Conservation (phyloP, 495 filamentous ascomycete species). For the Xylaria intraflava region DNA sequence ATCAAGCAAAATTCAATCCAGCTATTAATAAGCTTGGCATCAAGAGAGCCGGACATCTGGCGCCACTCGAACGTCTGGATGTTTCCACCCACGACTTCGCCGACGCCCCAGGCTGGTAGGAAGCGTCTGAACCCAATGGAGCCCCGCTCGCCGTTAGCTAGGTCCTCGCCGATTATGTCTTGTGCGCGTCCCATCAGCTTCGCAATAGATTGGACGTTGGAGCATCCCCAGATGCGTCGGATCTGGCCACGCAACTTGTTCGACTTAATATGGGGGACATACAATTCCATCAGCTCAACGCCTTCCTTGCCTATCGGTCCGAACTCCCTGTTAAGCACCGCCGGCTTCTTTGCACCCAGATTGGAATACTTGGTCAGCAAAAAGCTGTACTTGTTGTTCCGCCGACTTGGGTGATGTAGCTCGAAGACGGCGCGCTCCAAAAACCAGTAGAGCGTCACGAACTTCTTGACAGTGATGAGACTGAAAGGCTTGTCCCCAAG, state of each 20-base stretch:
- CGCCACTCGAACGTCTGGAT: slow-evolving; percentile 23
- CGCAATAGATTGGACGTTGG: slow-evolving; percentile 9
- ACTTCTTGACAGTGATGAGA: slow-evolving; percentile 20
- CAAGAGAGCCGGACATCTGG: slow-evolving; percentile 19
- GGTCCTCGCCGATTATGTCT: not conserved
- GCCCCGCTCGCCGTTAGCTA: not conserved
- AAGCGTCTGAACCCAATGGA: slow-evolving; percentile 15
- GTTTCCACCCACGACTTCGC: slow-evolving; percentile 10
- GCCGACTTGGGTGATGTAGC: slow-evolving; percentile 18
- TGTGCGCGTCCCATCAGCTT: not conserved
- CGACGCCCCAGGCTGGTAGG: too few species aligned
- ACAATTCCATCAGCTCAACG: not conserved
- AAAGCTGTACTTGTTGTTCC: not conserved
- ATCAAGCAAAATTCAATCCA: slow-evolving; percentile 16
- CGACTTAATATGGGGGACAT: not conserved
- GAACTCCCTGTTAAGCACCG: not conserved
- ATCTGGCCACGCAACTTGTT: not conserved
- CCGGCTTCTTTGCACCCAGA: not conserved
- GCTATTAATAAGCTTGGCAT: slow-evolving; percentile 15
- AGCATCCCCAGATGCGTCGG: slow-evolving; percentile 14
- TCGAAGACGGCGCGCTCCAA: slow-evolving; percentile 10
- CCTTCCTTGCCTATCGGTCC: too few species aligned
- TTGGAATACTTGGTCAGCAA: not conserved
- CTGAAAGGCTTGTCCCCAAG: slow-evolving; percentile 22
- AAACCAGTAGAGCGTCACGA: slow-evolving; percentile 7